phyloP scores from a whole-genome alignment of 192 early-diverging fungal species.

The Umbelopsis ramanniana region DNA sequence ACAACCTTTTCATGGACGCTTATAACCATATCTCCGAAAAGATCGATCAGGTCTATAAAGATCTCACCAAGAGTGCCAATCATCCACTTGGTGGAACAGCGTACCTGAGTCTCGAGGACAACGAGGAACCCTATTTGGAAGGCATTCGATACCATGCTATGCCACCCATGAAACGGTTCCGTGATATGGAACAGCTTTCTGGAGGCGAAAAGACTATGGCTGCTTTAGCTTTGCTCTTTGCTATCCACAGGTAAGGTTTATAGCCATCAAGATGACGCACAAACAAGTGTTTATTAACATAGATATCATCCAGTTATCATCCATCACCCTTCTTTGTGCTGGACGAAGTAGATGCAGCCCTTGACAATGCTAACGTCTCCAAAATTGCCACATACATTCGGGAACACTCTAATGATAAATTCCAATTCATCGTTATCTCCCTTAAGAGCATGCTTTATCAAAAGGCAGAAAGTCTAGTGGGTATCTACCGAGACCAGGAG shows the following conservation, averaged over 20 bases:
- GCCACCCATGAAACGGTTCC: conserved; percentile 99
- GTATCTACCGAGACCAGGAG: conserved; percentile 93
- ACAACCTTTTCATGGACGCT: conserved; percentile 78
- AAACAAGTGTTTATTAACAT: neutral
- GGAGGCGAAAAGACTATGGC: conserved; percentile 99
- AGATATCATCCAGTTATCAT: conserved; percentile 62
- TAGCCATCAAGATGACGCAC: too few species aligned
- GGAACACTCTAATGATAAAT: conserved; percentile 63
- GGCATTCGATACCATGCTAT: conserved; percentile 98
- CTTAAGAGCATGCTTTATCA: conserved; percentile 96
- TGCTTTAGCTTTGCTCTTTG: conserved; percentile 94
- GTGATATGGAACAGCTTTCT: conserved; percentile 98
- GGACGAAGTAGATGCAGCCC: conserved; percentile 98
- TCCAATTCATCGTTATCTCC: conserved; percentile 99
- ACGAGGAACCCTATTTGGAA: conserved; percentile 92
- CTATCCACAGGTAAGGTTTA: conserved; percentile 75
- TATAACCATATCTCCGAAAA: conserved; percentile 88
- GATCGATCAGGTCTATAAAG: conserved; percentile 97
- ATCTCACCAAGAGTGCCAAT: conserved; percentile 82
- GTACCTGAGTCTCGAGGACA: conserved; percentile 90
- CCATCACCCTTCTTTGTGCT: conserved; percentile 99
- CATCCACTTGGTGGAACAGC: conserved; percentile 96
- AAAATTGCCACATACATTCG: conserved; percentile 92
- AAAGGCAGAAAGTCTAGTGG: conserved; percentile 89
- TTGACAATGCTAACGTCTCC: conserved; percentile 96